Base-by-base conservation (phyloP, 1,284 basidiomycete species). In the Phylloboletellus chloephorus region DNA sequence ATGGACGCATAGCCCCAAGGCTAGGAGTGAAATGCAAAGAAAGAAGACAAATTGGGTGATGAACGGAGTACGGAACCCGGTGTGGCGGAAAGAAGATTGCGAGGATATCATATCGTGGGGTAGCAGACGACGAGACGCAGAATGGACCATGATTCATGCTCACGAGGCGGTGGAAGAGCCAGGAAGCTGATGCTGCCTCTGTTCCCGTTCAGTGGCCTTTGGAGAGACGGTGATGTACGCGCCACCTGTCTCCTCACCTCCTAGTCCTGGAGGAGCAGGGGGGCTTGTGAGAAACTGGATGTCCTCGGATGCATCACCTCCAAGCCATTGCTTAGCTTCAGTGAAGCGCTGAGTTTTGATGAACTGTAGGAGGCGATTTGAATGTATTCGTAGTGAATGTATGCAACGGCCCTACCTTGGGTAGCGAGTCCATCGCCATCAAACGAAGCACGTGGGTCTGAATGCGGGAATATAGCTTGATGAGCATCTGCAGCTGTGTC, bases 361-460 rank as follows among this genome's bases (percentile, higher is more conserved):
- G 67, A 90, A 90, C 87, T 89, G 46, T 42, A 37, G 13, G 45
- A 37, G 34, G 19, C 33, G 35, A 34, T 41, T 39, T 45, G 28
- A 29, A 20, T 5, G 45, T 29, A 9, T 39, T 22, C 38, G 22
- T 3, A 19, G 10, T 19, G 20, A 23, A 31, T 44, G 19, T 23
- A 31, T 5, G 38, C 25, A 26, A 38, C 12, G 10, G 56, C 74
- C n/a, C 39, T 53, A 88, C 89, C 78, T 93, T 93, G 15, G 94
- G 94, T 20, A 98, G 87, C 7, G 93, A 97, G 64, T 98, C 95
- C 43, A 92, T 96, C 7, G 95, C 94, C 89, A 98, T 96, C 52
- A 98, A 66, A 39, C 94, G 78, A 74, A 98, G 98, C 52, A 98
- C 93, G 62, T 98, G 93, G 26, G 78, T 85, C 67, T 98, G 95